Base-by-base conservation (phyloP, 495 filamentous ascomycete species). In the Trichoderma orchidacearum region DNA sequence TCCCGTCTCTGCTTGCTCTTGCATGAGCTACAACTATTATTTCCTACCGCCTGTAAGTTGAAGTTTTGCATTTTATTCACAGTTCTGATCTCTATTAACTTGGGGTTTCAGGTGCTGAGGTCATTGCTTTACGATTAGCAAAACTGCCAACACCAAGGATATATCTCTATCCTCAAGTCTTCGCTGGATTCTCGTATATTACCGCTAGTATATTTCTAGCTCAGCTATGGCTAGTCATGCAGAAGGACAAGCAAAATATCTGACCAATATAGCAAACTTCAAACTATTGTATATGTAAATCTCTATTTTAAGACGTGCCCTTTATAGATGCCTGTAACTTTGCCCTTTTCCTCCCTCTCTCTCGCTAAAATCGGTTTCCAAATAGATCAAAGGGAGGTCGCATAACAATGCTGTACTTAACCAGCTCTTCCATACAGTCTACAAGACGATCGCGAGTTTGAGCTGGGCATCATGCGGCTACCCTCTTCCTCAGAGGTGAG, bases 371-470 rank as follows among this genome's bases (percentile, higher is more conserved):
- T 23, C 85, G 74, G 68, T 88, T 85, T 23, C 68, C 77, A 70
- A 87, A 85, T 25, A 85, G 68, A 35, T 74, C 76, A 52, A 82
- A 72, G 57, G 83, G 75, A 29, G 78, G 77, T 55, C 82, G 68
- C 78, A 87, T 83, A 9, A 87, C 58, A 30, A 85, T 75, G 0
- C 82, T 86, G 64, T 85, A 86, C 63, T 86, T 86, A 3, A 87
- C 83, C 71, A 89, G 78, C 66, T 88, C 85, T 72, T 88, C 85
- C 80, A 85, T 85, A 58, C 83, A 86, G 71, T 89, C 85, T 17
- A 88, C 85, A 55, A 88, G 62, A 3, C 85, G 67, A 61, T 86
- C 80, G 30, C 85, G 65, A n/a, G 61, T 86, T 86, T 0, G 75
- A 71, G 68, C 83, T 82, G 5, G 78, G 73, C 64, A 79, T 75